Evolutionary conservation across 805 yeast species (phyloP).

Genomic region (Zygotorulaspora florentina): DNA sequence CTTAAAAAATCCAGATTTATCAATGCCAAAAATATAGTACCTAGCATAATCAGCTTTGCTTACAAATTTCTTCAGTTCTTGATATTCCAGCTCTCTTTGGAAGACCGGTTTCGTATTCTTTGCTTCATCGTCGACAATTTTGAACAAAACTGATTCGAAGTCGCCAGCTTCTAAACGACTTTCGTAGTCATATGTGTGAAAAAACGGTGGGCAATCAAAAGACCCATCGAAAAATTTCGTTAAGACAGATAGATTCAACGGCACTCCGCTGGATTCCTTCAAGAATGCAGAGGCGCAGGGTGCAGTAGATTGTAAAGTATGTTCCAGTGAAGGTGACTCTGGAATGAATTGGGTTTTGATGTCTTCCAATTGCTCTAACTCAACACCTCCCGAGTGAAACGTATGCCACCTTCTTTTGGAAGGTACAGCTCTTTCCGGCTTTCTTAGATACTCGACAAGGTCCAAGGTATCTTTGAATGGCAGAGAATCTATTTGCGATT

Average conservation of each 20-base stretch:
- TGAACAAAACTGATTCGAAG: constrained; percentile 17
- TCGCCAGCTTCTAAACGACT: constrained; percentile 20
- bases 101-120: constrained; percentile 16
- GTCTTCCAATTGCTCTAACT: constrained; percentile 8
- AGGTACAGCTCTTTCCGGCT: constrained; percentile 12
- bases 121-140: constrained; percentile 18
- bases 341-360: constrained; percentile 10
- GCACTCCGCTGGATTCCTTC: constrained; percentile 1
- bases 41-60: constrained; percentile 18
- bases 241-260: constrained; percentile 4
- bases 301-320: constrained; percentile 3
- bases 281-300: constrained; percentile 1
- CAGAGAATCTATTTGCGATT: neutral
- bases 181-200: constrained; percentile 20
- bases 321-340: constrained; percentile 13
- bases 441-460: constrained; percentile 13
- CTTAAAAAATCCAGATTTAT: constrained; percentile 25
- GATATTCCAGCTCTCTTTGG: constrained; percentile 26
- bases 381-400: neutral
- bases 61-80: constrained; percentile 15
- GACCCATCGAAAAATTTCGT: constrained; percentile 6
- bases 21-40: constrained; percentile 25
- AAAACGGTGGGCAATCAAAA: constrained; percentile 24
- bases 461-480: constrained; percentile 6
- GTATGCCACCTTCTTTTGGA: constrained; percentile 2